Evolutionary conservation across 768 basidiomycete species (phyloP), one percentile per base, ranked within the genome.

Genomic region (Leccinum arenicola): DNA sequence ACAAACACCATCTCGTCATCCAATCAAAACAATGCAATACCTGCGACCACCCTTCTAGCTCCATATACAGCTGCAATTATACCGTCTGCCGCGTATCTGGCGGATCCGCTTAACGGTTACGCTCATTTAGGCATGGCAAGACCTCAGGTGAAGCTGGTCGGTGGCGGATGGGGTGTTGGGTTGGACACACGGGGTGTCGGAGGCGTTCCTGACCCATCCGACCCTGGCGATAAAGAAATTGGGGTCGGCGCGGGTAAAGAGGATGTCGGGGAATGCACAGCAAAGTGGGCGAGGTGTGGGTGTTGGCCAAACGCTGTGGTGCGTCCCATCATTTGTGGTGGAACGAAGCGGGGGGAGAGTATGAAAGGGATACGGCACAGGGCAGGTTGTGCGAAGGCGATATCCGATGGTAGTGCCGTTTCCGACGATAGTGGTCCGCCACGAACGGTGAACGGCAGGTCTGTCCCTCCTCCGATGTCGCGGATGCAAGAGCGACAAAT

Each of bases 51-150:
- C 3, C 78, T 88, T 57, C 80, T 96, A 45, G 79, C 87, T 0
- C 85, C 88, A 0, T 88, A 82, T 61, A 79, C 78, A 0, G 83
- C 86, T 21, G 77, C 84, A 23, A 81, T 95, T 54, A 80, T 84
- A 15, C 86, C 89, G 3, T 84, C 85, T 19, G 75, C 85, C 0
- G 68, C 78, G 1, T 97, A 97, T 72, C 80, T 93, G 29, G 70
- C 78, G 4, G 90, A 95, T 66, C 89, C 92, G 0, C 81, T 92
- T 62, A 96, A 95, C 67, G 88, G 87, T n/a, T 97, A 96, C 66
- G 84, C 87, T 0, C 84, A 87, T 61, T 78, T 87, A 17, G 93
- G 94, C 10, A 82, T 89, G 75, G 89, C 92, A 33, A 94, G 93
- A 68, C 89, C 89, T 0, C 86, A 84, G 62, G 93, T 96, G 0